Base-by-base conservation (phyloP, 2,329 filamentous ascomycete genomes). In the Colletotrichum eleusines region DNA sequence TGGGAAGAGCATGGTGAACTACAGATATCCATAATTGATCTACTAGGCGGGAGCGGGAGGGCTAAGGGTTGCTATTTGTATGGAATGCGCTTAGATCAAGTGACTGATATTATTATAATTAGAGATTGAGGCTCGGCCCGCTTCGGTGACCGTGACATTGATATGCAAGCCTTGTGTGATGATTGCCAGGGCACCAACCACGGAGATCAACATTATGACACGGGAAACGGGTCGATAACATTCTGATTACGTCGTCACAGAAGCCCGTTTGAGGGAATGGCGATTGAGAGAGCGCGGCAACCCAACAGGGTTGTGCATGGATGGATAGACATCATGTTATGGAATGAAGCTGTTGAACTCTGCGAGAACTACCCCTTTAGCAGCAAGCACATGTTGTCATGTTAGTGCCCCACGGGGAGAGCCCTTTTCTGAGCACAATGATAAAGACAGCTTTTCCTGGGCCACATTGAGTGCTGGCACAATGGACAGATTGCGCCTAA, bases 381-480 rank as follows among this genome's bases (percentile, higher is more conserved):
- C 42, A 33, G 55, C 50, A 33, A n/a, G 20, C 12, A 20, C 38
- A 18, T 3, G n/a, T 40, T n/a, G 31, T 54, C 54, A 46, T 69
- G 35, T 65, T 28, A 26, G 28, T 28, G 12, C 51, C 50, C n/a
- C 35, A 65, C 48, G 46, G 44, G 35, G 42, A 9, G 20, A 44
- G 3, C 14, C 5, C 28, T 20, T 44, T 44, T 35, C 20, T 44
- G 35, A 31, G 18, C 20, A n/a, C 3, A 35, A 33, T 28, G 31
- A 40, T 7, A 8, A 33, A 38, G 7, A 28, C 3, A 18, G 1
- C 62, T 69, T 66, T 66, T 66, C 62, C 55, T 61, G 55, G 66
- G 12, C n/a, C 33, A 62, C 31, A 16, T 20, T 8, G 11, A 16
- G n/a, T 54, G 50, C 9, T 11, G 18, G 42, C 3, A 42, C 40